phyloP scores from a whole-genome alignment of 1,284 basidiomycete species.

The Malassezia brasiliensis region DNA sequence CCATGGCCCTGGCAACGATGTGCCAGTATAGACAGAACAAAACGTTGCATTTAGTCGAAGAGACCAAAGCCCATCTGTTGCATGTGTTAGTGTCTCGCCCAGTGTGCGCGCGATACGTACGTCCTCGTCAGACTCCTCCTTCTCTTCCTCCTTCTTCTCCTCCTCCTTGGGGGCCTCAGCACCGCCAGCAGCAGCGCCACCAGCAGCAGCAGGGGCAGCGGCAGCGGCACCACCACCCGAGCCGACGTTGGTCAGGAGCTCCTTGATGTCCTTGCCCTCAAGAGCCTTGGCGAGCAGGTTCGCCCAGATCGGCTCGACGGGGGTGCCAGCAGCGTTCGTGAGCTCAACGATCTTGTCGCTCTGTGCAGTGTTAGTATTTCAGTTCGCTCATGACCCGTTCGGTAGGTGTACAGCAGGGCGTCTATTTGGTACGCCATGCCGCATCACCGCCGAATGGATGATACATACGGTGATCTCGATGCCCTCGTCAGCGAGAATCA shows the following conservation, averaged over 20 bases:
- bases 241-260: slow-evolving; percentile 82
- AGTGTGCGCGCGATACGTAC: neutral
- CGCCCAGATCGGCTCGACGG: slow-evolving; percentile 96
- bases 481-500: slow-evolving; percentile 77
- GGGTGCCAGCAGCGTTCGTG: slow-evolving; percentile 70
- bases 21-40: neutral
- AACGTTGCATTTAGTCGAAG: slow-evolving; percentile 17
- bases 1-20: slow-evolving; percentile 5
- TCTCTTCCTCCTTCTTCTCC: slow-evolving; percentile 56
- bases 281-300: slow-evolving; percentile 90
- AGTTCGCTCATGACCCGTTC: too few species aligned
- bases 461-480: slow-evolving; percentile 78
- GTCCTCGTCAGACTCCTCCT: slow-evolving; percentile 43
- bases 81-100: neutral
- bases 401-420: too few species aligned
- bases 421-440: too few species aligned
- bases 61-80: slow-evolving; percentile 21
- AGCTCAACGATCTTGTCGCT: slow-evolving; percentile 81
- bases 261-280: slow-evolving; percentile 94
- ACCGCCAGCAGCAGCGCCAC: slow-evolving; percentile 55
- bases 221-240: slow-evolving; percentile 60
- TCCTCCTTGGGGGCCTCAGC: slow-evolving; percentile 72
- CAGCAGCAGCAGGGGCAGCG: slow-evolving; percentile 51
- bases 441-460: too few species aligned
- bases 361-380: slow-evolving; percentile 50